Percentiles rank a stretch among this genome's conserved stretches.
Evolutionary conservation across 108 stramenopile species (phyloP).

Genomic region (Pseudonitzschia delicatissima): DNA sequence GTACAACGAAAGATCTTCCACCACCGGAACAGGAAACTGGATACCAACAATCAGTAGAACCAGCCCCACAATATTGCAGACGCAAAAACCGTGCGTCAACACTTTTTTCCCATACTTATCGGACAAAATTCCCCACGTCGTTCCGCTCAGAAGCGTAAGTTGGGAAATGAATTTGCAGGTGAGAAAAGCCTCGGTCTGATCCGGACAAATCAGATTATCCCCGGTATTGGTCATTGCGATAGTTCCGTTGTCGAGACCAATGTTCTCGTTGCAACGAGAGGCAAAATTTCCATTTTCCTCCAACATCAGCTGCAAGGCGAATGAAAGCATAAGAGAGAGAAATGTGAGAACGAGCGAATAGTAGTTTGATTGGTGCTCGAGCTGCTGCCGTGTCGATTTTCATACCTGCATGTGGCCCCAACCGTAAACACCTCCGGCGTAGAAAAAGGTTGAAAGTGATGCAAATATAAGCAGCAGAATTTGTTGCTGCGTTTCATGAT

Average conservation of each 20-base stretch:
- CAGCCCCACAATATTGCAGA: neutral
- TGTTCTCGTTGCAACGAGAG: conserved; percentile 11
- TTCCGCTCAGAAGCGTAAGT: conserved; percentile 19
- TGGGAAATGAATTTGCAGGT: conserved; percentile 22
- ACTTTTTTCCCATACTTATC: conserved; percentile 27
- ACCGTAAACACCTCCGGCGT: conserved; percentile 44
- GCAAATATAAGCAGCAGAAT: conserved; percentile 16
- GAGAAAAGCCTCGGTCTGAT: conserved; percentile 32
- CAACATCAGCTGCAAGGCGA: neutral
- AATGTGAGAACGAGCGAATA: no score
- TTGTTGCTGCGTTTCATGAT: neutral
- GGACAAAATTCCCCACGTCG: conserved; percentile 19
- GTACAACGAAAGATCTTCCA: conserved; percentile 6
- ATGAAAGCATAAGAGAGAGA: neutral
- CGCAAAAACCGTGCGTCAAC: neutral
- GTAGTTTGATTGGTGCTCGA: neutral
- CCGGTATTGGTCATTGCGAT: neutral
- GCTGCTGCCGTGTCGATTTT: conserved; percentile 34
- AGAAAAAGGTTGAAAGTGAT: conserved; percentile 24
- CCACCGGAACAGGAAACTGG: neutral
- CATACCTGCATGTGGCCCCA: conserved; percentile 53
- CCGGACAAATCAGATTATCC: conserved; percentile 18
- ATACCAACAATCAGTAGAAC: neutral
- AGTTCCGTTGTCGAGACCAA: neutral
- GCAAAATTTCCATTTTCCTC: conserved; percentile 13